Evolutionary conservation across 2,329 filamentous ascomycete genomes (phyloP).

Genomic region (Metarhizium sp.): DNA sequence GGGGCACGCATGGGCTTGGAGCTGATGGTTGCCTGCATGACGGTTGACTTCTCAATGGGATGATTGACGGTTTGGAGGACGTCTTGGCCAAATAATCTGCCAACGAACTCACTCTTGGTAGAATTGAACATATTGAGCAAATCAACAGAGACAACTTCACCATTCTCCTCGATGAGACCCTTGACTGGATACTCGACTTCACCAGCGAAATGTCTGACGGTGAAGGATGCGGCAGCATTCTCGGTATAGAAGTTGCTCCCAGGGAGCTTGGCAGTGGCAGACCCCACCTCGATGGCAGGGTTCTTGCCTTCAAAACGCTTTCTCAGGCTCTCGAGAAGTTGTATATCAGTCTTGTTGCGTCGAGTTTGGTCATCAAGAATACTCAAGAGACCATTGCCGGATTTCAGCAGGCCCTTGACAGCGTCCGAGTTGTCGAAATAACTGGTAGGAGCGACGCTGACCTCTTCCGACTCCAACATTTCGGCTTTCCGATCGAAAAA

Average conservation of each 20-base stretch:
- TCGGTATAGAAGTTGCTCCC: slow-evolving; percentile 86
- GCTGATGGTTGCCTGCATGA: slow-evolving; percentile 93
- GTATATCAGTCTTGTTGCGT: slow-evolving; percentile 77
- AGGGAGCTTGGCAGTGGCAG: slow-evolving; percentile 64
- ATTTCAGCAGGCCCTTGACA: slow-evolving; percentile 82
- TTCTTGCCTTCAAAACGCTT: slow-evolving; percentile 96
- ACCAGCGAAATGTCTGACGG: slow-evolving; percentile 89
- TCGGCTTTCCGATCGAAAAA: slow-evolving; percentile 96
- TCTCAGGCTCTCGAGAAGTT: slow-evolving; percentile 80
- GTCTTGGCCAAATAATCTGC: slow-evolving; percentile 91
- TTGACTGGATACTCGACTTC: slow-evolving; percentile 90
- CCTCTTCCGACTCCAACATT: slow-evolving; percentile 87
- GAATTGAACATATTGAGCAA: slow-evolving; percentile 87
- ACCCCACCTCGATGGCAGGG: slow-evolving; percentile 72
- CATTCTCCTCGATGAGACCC: slow-evolving; percentile 87
- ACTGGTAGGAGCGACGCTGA: slow-evolving; percentile 79
- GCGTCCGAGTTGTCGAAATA: slow-evolving; percentile 98
- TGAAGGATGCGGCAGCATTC: slow-evolving; percentile 73
- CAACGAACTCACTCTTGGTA: slow-evolving; percentile 81
- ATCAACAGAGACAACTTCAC: slow-evolving; percentile 91
- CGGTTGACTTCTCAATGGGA: slow-evolving; percentile 78
- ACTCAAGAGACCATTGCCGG: slow-evolving; percentile 83
- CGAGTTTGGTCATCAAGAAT: slow-evolving; percentile 95
- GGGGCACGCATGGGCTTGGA: slow-evolving; percentile 90
- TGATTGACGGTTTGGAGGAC: slow-evolving; percentile 89